Evolutionary conservation across 805 yeast genomes (phyloP), one percentile per base, ranked within the genome.

Genomic region (Kodamaea kakaduensis): DNA sequence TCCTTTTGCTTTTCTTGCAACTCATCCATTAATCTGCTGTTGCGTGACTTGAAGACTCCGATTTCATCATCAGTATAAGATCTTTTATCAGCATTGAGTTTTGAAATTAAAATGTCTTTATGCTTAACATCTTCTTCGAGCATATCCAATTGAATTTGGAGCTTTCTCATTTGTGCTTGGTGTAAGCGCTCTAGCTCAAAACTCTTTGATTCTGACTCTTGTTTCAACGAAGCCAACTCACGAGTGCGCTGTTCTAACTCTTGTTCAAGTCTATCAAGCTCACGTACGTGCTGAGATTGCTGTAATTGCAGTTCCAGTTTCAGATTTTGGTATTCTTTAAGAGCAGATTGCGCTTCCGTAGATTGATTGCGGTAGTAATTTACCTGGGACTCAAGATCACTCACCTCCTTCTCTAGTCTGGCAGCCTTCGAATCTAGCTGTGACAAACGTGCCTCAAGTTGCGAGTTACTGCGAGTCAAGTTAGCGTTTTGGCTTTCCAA

Each of bases 1-100:
- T 42, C 52, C 17, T 37, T 33, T 18, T 43, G 40, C 20, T 54
- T 40, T 14, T 45, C 40, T 19, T 25, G 36, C 1, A 42, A 15
- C n/a, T 49, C 48, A 5, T 30, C 32, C 1, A 24, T 19, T 6
- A 31, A 17, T 4, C 34, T 12, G 23, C 21, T 24, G 17, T 31
- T 31, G 9, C 28, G 16, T 14, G 34, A 6, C 19, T 17, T 25
- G 26, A 16, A 21, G 10, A 25, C 14, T 9, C 25, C 31, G 13
- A 25, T 6, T 17, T 25, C 18, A 3, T 24, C 18, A 16, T 32
- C 35, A 22, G 17, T 23, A 9, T 26, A n/a, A n/a, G n/a, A 25
- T 9, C 31, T 34, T 17, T 28, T 24, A 6, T 34, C 35, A 12
- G 31, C 33, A 4, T 21, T 21, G 4, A 31, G 25, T n/a, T 31